A percentile compares a stretch with the other conserved stretches of the same genome.
These are phyloP conservation scores for Bidens hawaiensis DNA, from an alignment of 140 eudicot species.

Conservation along the genomic window DNA sequence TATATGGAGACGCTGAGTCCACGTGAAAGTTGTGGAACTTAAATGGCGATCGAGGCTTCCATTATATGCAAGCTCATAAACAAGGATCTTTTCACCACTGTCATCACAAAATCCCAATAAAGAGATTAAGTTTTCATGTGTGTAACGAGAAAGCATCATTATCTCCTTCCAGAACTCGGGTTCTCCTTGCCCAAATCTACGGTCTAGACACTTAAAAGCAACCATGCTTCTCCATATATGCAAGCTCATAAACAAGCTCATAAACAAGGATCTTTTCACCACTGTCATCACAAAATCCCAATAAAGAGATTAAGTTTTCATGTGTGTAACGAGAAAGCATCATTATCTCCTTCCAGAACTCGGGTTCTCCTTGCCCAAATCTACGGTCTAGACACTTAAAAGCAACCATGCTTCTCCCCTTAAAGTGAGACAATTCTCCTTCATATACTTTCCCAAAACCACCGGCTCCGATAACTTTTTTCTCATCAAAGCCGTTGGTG, in stretches of 20 bases:
- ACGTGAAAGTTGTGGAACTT: background rate
- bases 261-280: slow-evolving; percentile 9
- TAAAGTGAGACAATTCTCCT: slow-evolving; percentile 1
- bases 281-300: slow-evolving; percentile 1
- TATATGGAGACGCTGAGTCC: slow-evolving; percentile 6
- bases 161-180: slow-evolving; percentile 16
- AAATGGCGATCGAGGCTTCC: slow-evolving; percentile 16
- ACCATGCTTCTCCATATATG: no score
- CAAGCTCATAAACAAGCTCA: no score
- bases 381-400: background rate
- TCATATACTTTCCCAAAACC: slow-evolving; percentile 12
- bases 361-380: slow-evolving; percentile 7
- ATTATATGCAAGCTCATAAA: background rate
- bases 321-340: slow-evolving; percentile 16
- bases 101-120: slow-evolving; percentile 11
- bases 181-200: slow-evolving; percentile 15
- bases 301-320: slow-evolving; percentile 15
- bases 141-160: slow-evolving; percentile 10
- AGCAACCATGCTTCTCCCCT: slow-evolving; percentile 1
- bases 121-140: slow-evolving; percentile 15
- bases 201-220: no score
- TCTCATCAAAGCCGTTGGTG: slow-evolving; percentile 7
- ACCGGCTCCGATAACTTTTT: no score
- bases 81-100: background rate
- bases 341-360: slow-evolving; percentile 14